A percentile compares a stretch with the other conserved stretches of the same genome.
Evolutionary conservation across 306 rosid genomes (phyloP).

Genomic region (Corylus americana): DNA sequence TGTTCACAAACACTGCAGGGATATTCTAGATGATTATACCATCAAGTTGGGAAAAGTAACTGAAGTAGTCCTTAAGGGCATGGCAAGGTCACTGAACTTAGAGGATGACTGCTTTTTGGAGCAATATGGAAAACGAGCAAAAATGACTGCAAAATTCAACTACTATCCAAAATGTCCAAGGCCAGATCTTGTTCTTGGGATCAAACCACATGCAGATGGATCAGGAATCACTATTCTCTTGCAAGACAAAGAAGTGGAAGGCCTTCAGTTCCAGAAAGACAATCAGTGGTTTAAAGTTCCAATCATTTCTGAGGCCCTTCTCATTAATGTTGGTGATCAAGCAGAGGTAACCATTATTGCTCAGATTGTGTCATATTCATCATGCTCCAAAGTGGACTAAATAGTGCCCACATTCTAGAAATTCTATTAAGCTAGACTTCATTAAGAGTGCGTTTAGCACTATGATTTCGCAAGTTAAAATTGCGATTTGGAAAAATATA

Average conservation of each 20-base stretch:
- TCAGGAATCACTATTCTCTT: slow-evolving; percentile 57
- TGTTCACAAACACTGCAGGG: slow-evolving; percentile 40
- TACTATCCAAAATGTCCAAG: slow-evolving; percentile 70
- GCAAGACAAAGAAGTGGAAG: slow-evolving; percentile 73
- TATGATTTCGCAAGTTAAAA: no score
- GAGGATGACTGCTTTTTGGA: slow-evolving; percentile 59
- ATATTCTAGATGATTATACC: slow-evolving; percentile 45
- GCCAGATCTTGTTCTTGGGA: slow-evolving; percentile 66
- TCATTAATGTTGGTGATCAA: slow-evolving; percentile 84
- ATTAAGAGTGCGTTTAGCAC: no score
- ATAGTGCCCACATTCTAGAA: no score
- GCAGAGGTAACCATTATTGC: slow-evolving; percentile 48
- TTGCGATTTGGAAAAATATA: no score
- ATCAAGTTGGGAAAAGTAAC: slow-evolving; percentile 36
- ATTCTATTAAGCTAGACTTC: no score
- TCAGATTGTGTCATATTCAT: background rate
- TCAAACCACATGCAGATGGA: slow-evolving; percentile 76
- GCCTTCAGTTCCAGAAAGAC: slow-evolving; percentile 75
- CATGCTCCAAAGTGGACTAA: background rate
- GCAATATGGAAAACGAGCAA: slow-evolving; percentile 43
- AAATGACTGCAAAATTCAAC: slow-evolving; percentile 54
- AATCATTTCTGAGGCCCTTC: slow-evolving; percentile 56
- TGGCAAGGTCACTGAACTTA: slow-evolving; percentile 70
- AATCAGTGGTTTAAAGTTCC: slow-evolving; percentile 70
- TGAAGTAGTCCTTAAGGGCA: slow-evolving; percentile 58